Percentiles rank a stretch among this genome's conserved stretches.
Evolutionary conservation across 805 yeast genomes (phyloP).

Genomic region (Saturnispora galanensis): DNA sequence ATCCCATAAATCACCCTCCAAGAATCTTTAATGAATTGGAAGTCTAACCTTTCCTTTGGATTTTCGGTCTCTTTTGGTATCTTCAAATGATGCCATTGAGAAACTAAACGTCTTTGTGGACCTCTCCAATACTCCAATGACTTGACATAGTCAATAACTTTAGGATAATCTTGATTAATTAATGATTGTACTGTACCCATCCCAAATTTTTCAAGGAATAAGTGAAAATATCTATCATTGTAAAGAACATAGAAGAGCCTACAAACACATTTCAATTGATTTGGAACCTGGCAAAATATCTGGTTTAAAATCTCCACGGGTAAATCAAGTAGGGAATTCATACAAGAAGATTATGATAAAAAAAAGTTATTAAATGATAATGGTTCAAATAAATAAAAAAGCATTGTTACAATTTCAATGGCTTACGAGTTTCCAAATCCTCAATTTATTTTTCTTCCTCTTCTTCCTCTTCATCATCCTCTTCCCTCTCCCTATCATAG

Average conservation of each 20-base stretch:
- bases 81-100: constrained; percentile 16
- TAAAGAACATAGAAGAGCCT: constrained; percentile 35
- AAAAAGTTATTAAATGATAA: not conserved
- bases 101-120: constrained; percentile 19
- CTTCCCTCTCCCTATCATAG: constrained; percentile 77
- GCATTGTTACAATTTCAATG: not conserved
- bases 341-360: not conserved
- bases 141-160: constrained; percentile 22
- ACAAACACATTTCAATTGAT: constrained; percentile 24
- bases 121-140: constrained; percentile 30
- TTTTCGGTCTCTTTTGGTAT: constrained; percentile 1
- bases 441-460: constrained; percentile 8
- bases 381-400: not conserved
- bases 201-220: constrained; percentile 26
- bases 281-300: constrained; percentile 22
- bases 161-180: constrained; percentile 18
- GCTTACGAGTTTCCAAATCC: not conserved
- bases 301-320: constrained; percentile 23
- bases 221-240: constrained; percentile 38
- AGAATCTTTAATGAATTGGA: constrained; percentile 36
- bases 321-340: constrained; percentile 16
- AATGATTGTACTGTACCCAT: constrained; percentile 17
- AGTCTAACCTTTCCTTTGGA: constrained; percentile 17
- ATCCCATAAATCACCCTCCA: constrained; percentile 47
- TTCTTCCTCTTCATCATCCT: constrained; percentile 23